Evolutionary conservation across 345 rosid genomes (phyloP).

Genomic region (Tarenaya hassleriana): DNA sequence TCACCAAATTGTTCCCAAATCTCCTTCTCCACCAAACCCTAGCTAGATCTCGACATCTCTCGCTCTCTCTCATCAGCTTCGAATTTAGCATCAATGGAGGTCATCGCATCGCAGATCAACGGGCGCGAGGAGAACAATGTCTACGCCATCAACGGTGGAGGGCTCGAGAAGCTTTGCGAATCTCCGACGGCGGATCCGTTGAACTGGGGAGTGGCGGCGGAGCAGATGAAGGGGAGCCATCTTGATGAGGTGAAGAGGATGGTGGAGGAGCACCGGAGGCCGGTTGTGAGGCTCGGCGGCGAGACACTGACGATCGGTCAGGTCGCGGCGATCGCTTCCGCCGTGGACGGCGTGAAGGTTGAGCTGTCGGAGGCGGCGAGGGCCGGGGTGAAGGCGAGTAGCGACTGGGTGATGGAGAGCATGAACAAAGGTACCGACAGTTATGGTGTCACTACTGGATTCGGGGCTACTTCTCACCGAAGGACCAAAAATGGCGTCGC

Average conservation of each 20-base stretch:
- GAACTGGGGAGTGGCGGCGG: constrained; percentile 71
- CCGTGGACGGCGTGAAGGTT: constrained; percentile 34
- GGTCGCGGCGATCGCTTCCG: constrained; percentile 66
- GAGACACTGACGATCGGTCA: constrained; percentile 72
- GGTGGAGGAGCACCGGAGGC: constrained; percentile 64
- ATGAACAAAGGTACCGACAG: constrained; percentile 65
- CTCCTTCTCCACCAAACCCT: no score
- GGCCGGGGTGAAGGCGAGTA: constrained; percentile 65
- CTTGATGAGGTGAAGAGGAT: constrained; percentile 74
- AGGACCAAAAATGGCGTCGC: constrained; percentile 67
- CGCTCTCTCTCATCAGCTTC: no score
- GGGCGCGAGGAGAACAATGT: no score
- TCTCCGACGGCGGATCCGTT: constrained; percentile 41
- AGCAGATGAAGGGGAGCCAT: constrained; percentile 63
- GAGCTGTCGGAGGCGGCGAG: constrained; percentile 56
- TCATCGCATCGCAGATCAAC: no score
- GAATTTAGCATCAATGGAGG: no score
- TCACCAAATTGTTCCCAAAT: no score
- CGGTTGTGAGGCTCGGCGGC: constrained; percentile 61
- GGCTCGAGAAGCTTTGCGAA: constrained; percentile 30
- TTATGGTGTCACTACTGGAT: constrained; percentile 77
- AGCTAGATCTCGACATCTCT: no score
- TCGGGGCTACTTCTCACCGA: constrained; percentile 65
- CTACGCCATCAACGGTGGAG: no score
- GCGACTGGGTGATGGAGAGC: constrained; percentile 73